These are phyloP conservation scores for Murraya paniculata DNA, from an alignment of 345 rosid genomes.

Conservation along the genomic window DNA sequence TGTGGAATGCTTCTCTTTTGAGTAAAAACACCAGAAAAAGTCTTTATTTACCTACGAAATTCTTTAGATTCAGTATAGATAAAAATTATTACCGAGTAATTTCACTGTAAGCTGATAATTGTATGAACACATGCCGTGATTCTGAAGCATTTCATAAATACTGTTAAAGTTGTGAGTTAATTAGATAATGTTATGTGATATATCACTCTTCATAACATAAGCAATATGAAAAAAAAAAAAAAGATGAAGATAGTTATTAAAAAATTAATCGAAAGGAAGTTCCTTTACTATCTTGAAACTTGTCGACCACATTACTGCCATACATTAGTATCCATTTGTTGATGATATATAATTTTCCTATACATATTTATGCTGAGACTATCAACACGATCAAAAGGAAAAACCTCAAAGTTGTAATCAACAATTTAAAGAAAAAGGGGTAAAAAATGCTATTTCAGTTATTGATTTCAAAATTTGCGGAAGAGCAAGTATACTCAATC, in stretches of 20 bases:
- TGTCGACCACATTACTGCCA: not conserved
- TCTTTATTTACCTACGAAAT: not conserved
- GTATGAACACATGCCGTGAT: not conserved
- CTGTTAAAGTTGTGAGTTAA: not conserved
- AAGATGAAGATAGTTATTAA: not conserved
- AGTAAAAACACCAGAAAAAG: not conserved
- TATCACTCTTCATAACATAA: no score
- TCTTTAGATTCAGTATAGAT: not conserved
- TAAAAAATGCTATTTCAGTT: no score
- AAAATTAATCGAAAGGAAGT: no score
- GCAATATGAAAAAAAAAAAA: no score
- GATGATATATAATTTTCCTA: no score
- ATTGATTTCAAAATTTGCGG: not conserved
- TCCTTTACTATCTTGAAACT: not conserved
- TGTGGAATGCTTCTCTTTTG: not conserved
- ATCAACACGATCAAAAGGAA: not conserved
- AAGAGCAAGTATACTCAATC: not conserved
- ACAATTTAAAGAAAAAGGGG: no score
- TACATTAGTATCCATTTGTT: no score
- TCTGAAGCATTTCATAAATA: not conserved
- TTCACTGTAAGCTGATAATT: no score
- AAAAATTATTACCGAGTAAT: not conserved
- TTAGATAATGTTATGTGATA: no score
- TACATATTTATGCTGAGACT: no score
- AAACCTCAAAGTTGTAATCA: no score